Evolutionary conservation across 1,284 basidiomycete genomes (phyloP).

Genomic region (Pseudozyma thailandica): DNA sequence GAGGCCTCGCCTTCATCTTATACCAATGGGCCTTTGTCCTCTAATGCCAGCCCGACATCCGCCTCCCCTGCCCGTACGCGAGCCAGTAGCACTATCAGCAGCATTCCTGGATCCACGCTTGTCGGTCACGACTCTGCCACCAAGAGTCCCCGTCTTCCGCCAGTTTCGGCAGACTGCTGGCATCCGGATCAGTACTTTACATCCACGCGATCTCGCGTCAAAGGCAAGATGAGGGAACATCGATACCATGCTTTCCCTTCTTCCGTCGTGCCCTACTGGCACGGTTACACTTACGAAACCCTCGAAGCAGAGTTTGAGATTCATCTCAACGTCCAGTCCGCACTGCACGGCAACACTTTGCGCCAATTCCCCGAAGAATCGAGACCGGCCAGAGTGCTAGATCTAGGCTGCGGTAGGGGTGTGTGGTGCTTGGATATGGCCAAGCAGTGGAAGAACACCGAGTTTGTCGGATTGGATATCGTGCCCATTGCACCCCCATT

Average conservation of each 20-base stretch:
- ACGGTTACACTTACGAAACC: constrained; percentile 40
- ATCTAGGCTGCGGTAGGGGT: constrained; percentile 52
- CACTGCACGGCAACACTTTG: constrained; percentile 31
- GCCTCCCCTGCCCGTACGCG: constrained; percentile 21
- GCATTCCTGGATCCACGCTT: constrained; percentile 12
- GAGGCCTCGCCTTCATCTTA: constrained; percentile 7
- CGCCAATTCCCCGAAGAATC: constrained; percentile 30
- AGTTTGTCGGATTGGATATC: constrained; percentile 59
- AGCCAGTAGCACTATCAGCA: constrained; percentile 18
- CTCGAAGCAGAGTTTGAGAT: constrained; percentile 36
- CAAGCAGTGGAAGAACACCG: constrained; percentile 48
- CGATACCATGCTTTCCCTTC: constrained; percentile 44
- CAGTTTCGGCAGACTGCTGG: constrained; percentile 43
- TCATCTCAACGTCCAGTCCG: constrained; percentile 28
- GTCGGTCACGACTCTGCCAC: constrained; percentile 6
- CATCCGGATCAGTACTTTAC: constrained; percentile 47
- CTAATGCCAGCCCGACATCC: constrained; percentile 11
- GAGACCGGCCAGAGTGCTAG: constrained; percentile 48
- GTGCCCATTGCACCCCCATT: constrained; percentile 54
- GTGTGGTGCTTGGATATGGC: constrained; percentile 56
- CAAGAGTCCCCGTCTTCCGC: constrained; percentile 13
- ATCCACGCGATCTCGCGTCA: constrained; percentile 20
- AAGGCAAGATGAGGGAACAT: constrained; percentile 42
- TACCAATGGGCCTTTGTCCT: constrained; percentile 1
- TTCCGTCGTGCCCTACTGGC: constrained; percentile 49